Evolutionary conservation across 768 basidiomycete genomes (phyloP).

Genomic region (Psilocybe cubensis): DNA sequence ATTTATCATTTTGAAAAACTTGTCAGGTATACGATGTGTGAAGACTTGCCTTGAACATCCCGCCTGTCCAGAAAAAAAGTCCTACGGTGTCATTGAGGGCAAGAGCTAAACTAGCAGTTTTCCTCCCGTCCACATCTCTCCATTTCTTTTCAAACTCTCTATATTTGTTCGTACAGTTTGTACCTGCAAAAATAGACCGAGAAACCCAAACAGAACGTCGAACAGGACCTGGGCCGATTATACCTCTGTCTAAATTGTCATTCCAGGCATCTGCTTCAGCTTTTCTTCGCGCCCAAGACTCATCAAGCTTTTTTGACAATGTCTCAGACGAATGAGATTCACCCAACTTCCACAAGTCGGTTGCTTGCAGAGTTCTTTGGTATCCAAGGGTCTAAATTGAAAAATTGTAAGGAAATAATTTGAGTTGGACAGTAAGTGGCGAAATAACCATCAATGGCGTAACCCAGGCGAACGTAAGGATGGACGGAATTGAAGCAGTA

Average conservation of each 20-base stretch:
- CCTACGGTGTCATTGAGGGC: slow-evolving; percentile 66
- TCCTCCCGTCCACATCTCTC: slow-evolving; percentile 47
- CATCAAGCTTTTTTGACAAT: slow-evolving; percentile 58
- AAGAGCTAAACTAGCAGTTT: slow-evolving; percentile 56
- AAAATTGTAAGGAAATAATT: background rate
- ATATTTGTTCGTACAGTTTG: slow-evolving; percentile 27
- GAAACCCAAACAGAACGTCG: slow-evolving; percentile 47
- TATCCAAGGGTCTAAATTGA: slow-evolving; percentile 58
- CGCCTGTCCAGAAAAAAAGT: slow-evolving; percentile 64
- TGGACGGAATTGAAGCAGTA: slow-evolving; percentile 57
- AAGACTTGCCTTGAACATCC: slow-evolving; percentile 53
- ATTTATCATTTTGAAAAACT: background rate
- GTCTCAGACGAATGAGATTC: slow-evolving; percentile 47
- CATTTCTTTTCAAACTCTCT: slow-evolving; percentile 42
- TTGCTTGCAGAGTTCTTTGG: slow-evolving; percentile 72
- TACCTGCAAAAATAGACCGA: slow-evolving; percentile 27
- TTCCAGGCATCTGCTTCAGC: slow-evolving; percentile 61
- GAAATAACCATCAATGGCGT: slow-evolving; percentile 56
- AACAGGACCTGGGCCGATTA: slow-evolving; percentile 42
- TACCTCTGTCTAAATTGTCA: slow-evolving; percentile 44
- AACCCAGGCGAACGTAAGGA: slow-evolving; percentile 70
- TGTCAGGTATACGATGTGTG: background rate
- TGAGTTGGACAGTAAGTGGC: background rate
- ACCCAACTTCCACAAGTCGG: slow-evolving; percentile 75
- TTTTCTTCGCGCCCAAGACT: slow-evolving; percentile 54